phyloP scores from a whole-genome alignment of 2,329 filamentous ascomycete species.

The Podosphaera fusca region DNA sequence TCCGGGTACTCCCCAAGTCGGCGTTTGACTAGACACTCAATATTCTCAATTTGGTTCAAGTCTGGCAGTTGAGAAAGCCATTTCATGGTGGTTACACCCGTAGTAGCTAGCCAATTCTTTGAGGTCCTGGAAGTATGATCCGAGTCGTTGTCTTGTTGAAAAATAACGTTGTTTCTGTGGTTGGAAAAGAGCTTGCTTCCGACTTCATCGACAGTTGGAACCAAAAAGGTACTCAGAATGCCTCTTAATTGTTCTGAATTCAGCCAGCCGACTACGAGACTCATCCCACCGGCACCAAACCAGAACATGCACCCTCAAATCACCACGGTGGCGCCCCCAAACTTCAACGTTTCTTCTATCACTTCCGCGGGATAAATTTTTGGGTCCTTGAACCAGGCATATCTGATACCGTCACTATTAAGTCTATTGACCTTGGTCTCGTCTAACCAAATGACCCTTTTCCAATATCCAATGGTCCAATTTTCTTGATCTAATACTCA shows the following conservation, averaged over 20 bases:
- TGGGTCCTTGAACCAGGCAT: background rate
- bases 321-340: background rate
- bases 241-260: background rate
- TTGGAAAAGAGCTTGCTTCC: too few relatives aligned
- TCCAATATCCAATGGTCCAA: background rate
- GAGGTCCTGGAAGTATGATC: too few relatives aligned
- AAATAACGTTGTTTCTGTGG: too few relatives aligned
- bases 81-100: too few relatives aligned
- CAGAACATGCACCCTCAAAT: background rate
- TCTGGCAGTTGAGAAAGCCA: too few relatives aligned
- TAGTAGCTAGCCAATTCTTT: too few relatives aligned
- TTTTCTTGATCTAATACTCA: background rate
- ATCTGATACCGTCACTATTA: background rate
- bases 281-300: background rate
- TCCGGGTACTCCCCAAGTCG: too few relatives aligned
- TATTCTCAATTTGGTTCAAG: too few relatives aligned
- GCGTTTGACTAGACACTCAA: too few relatives aligned
- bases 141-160: too few relatives aligned
- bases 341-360: background rate
- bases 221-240: background rate
- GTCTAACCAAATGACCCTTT: background rate
- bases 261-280: background rate
- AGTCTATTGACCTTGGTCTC: background rate
- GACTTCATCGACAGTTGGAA: too few relatives aligned
- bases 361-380: background rate